Percentiles rank a stretch among this genome's conserved stretches.
Evolutionary conservation across 2,329 filamentous ascomycete species (phyloP).

Genomic region (Aspergillus quadricinctus): DNA sequence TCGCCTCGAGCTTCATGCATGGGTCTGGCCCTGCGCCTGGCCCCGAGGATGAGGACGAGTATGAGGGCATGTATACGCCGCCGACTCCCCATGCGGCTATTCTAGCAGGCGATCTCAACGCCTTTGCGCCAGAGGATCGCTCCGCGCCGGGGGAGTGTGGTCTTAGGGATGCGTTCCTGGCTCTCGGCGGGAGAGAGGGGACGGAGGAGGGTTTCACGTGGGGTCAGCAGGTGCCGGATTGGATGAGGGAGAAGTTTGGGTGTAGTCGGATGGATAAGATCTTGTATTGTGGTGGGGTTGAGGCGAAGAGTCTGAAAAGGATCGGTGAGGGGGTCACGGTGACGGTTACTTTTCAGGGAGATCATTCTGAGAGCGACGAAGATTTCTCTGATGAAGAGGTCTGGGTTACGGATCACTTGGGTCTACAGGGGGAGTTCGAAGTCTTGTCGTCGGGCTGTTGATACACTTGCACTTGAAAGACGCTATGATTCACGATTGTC

Average conservation of each 20-base stretch:
- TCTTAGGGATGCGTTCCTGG: conserved; percentile 52
- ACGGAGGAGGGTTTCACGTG: conserved; percentile 53
- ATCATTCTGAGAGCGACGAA: conserved; percentile 25
- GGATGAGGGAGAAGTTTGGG: conserved; percentile 43
- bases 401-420: conserved; percentile 52
- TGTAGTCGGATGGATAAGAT: conserved; percentile 55
- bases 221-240: conserved; percentile 50
- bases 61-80: conserved; percentile 8
- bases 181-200: conserved; percentile 48
- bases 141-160: conserved; percentile 46
- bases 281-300: conserved; percentile 39
- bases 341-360: conserved; percentile 22
- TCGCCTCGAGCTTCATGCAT: conserved; percentile 44
- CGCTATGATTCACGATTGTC: background rate
- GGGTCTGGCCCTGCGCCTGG: conserved; percentile 5
- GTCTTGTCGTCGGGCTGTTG: background rate
- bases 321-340: conserved; percentile 48
- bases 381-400: conserved; percentile 30
- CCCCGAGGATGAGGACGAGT: background rate
- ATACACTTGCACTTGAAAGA: background rate
- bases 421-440: conserved; percentile 34
- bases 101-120: conserved; percentile 55
- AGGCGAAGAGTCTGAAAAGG: conserved; percentile 37
- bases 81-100: conserved; percentile 39
- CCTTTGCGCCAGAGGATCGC: conserved; percentile 52